Evolutionary conservation across 2,329 filamentous ascomycete genomes (phyloP).

Genomic region (Neopestalotiopsis sp.): DNA sequence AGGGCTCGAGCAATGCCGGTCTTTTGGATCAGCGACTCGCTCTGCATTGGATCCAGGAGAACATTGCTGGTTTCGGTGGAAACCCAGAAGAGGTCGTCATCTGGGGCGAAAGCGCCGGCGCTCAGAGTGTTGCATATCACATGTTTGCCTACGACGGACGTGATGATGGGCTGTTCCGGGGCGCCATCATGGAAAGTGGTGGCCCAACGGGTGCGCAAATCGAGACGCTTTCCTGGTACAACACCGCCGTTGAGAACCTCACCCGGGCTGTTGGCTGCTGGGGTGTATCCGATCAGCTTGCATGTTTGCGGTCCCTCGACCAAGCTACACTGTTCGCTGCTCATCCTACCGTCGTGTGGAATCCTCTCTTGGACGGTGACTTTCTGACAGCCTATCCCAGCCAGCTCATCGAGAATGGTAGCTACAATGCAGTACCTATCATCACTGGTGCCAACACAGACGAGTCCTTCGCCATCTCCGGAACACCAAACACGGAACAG

Average conservation of each 20-base stretch:
- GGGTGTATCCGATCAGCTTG: constrained; percentile 38
- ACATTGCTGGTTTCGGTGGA: constrained; percentile 56
- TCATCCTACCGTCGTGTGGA: constrained; percentile 44
- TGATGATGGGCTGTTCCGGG: constrained; percentile 59
- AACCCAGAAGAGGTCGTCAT: constrained; percentile 50
- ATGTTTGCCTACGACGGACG: constrained; percentile 60
- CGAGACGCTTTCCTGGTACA: constrained; percentile 40
- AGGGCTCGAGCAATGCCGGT: constrained; percentile 53
- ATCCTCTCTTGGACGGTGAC: constrained; percentile 50
- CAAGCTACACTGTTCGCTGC: constrained; percentile 38
- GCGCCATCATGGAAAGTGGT: constrained; percentile 59
- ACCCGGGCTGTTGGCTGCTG: constrained; percentile 41
- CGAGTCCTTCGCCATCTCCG: constrained; percentile 48
- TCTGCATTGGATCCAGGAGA: constrained; percentile 57
- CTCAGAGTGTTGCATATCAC: constrained; percentile 49
- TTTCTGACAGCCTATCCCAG: constrained; percentile 55
- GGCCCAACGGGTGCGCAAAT: constrained; percentile 38
- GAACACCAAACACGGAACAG: constrained; percentile 43
- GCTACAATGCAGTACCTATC: constrained; percentile 49
- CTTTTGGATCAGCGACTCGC: constrained; percentile 55
- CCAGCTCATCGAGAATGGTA: constrained; percentile 44
- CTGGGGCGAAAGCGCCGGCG: constrained; percentile 53
- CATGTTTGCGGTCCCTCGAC: constrained; percentile 41
- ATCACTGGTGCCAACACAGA: constrained; percentile 55
- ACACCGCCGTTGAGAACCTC: constrained; percentile 38